Conservation (phyloP, 75 land plant species). For the Cryptomeria japonica region DNA sequence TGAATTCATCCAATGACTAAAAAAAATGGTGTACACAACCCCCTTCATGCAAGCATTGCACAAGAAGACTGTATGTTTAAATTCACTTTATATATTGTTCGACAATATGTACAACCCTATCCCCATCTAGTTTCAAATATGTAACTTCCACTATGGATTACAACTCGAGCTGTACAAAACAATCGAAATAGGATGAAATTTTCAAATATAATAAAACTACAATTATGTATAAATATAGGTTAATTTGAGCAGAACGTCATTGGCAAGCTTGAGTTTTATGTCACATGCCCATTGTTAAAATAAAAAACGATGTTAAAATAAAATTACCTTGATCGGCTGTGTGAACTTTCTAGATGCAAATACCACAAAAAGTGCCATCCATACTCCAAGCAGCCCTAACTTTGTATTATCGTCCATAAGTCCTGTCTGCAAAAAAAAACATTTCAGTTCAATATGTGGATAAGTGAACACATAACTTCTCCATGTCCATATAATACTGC, state of each 20-base stretch:
- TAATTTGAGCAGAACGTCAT: neutral
- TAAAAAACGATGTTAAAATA: neutral
- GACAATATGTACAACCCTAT: too few relatives aligned
- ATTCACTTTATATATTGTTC: too few relatives aligned
- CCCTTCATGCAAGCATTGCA: too few relatives aligned
- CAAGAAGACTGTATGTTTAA: too few relatives aligned
- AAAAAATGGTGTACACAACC: too few relatives aligned
- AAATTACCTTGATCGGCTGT: slow-evolving; percentile 93
- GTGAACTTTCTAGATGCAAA: slow-evolving; percentile 93
- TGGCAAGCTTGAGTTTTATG: neutral
- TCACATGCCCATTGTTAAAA: neutral
- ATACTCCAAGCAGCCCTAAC: slow-evolving; percentile 54
- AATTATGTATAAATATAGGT: neutral
- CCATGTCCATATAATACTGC: neutral
- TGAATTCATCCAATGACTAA: neutral
- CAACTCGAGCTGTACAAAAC: too few relatives aligned
- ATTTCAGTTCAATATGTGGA: neutral
- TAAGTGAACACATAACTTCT: neutral
- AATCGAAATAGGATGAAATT: neutral
- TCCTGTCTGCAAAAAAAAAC: slow-evolving; percentile 62
- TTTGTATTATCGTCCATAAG: slow-evolving; percentile 71
- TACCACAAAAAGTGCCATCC: slow-evolving; percentile 78
- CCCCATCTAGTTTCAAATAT: too few relatives aligned
- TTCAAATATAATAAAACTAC: neutral
- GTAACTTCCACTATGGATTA: too few relatives aligned